These are phyloP conservation scores for Pseudocercospora crystallina DNA, from an alignment of 2,329 filamentous ascomycete species.

Conservation along the genomic window DNA sequence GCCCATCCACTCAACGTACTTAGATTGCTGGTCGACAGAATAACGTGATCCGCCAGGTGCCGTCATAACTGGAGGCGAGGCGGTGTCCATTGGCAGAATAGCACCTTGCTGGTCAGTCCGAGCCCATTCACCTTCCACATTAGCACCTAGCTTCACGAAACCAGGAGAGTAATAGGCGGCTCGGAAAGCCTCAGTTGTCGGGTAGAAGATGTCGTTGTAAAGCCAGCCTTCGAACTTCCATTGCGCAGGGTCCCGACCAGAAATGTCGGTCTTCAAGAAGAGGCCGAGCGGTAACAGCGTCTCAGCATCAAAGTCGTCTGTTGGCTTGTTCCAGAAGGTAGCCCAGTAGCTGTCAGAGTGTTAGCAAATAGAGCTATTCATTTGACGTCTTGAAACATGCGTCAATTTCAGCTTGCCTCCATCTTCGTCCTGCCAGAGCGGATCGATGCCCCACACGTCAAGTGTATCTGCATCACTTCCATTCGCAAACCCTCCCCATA, in stretches of 20 bases:
- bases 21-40: constrained; percentile 42
- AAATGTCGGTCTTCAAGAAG: constrained; percentile 47
- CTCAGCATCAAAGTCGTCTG: constrained; percentile 42
- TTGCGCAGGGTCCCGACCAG: constrained; percentile 50
- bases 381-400: no score
- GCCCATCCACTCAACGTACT: constrained; percentile 55
- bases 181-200: constrained; percentile 50
- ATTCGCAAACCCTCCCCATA: constrained; percentile 43
- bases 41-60: constrained; percentile 45
- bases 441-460: constrained; percentile 42
- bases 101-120: constrained; percentile 44
- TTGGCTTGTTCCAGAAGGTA: constrained; percentile 44
- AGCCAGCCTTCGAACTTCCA: constrained; percentile 57
- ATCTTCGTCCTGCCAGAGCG: constrained; percentile 42
- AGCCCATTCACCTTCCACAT: constrained; percentile 51
- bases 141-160: constrained; percentile 50
- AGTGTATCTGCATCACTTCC: constrained; percentile 46
- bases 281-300: constrained; percentile 50
- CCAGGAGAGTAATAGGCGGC: constrained; percentile 43
- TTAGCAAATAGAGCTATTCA: no score
- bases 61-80: constrained; percentile 54
- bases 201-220: constrained; percentile 56
- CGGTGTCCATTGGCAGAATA: constrained; percentile 48
- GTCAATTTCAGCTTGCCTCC: constrained; percentile 39
- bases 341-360: constrained; percentile 41